Base-by-base conservation (phyloP, 75 land plant genomes). In the Ceratopteris richardii region DNA sequence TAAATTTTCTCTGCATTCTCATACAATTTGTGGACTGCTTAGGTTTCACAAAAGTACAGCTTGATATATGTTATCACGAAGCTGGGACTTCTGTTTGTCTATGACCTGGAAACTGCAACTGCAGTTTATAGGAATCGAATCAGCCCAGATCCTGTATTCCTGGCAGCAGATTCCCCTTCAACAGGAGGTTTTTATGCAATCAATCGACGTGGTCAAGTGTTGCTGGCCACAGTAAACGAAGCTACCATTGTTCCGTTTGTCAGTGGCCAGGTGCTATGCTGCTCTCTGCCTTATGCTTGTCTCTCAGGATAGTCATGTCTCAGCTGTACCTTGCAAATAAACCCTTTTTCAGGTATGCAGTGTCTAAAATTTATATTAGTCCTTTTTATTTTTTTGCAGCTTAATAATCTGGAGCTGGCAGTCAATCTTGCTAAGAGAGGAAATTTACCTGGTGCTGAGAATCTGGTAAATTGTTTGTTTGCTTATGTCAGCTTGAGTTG, bases 221-320 rank as follows among this genome's bases (percentile, higher is more conserved):
- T 94, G 44, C 90, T 94, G 43, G 98, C 98, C 13, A 94, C 98
- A 54, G 91, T 94, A 11, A 94, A 94, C 78, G 98, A 94, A 60
- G 83, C 86, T 43, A 94, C 98, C 20, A 73, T 94, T 58, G 81
- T 94, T 11, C 85, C 96, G 24, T 94, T 94, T 66, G 85, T 94
- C 67, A 86, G 90, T 68, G 84, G 82, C 24, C 94, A 88, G 73
- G 98, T 85, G 66, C 10, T 65, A 43, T 62, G 1, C 40, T 11
- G 41, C 27, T 9, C 51, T 62, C 37, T 9, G 22, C 28, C 13
- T 19, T n/a, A 50, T 9, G 24, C 18, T 44, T 61, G 17, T 26
- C 18, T 18, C 41, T 29, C n/a, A n/a, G n/a, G n/a, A n/a, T n/a
- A n/a, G n/a, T n/a, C n/a, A n/a, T n/a, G n/a, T n/a, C n/a, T n/a